These are phyloP conservation scores for Leccinellum albellum DNA, from an alignment of 768 basidiomycete genomes.

Conservation along the genomic window DNA sequence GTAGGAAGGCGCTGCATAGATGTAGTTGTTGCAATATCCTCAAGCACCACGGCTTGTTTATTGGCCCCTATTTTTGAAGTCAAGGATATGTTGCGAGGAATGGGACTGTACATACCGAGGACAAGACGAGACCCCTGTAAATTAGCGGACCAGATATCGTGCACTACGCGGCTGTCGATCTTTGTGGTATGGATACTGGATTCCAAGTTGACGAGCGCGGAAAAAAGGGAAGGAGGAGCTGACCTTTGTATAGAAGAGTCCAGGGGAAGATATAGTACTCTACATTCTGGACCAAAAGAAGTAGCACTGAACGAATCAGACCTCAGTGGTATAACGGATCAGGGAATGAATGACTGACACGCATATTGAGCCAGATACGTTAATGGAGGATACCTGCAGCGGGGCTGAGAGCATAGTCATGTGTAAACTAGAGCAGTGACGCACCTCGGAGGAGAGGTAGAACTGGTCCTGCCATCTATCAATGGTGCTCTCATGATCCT, in stretches of 20 bases:
- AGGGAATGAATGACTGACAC: constrained; percentile 37
- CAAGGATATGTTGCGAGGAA: neutral
- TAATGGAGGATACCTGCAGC: constrained; percentile 50
- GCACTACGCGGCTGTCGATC: constrained; percentile 37
- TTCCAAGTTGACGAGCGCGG: neutral
- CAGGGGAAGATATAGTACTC: constrained; percentile 42
- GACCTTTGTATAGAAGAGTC: constrained; percentile 41
- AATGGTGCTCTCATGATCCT: constrained; percentile 1
- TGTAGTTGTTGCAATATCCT: constrained; percentile 42
- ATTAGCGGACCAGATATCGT: constrained; percentile 58
- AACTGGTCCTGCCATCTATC: constrained; percentile 41
- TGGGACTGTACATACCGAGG: constrained; percentile 40
- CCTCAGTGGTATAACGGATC: neutral
- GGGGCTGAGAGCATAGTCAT: neutral
- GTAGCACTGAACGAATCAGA: constrained; percentile 44
- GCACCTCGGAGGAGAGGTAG: constrained; percentile 32
- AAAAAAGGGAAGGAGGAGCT: constrained; percentile 5
- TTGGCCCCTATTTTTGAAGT: constrained; percentile 44
- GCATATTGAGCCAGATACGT: constrained; percentile 42
- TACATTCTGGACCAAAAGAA: constrained; percentile 51
- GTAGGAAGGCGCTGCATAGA: constrained; percentile 44
- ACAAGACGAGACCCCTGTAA: constrained; percentile 46
- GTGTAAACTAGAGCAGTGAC: neutral
- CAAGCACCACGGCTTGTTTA: constrained; percentile 47
- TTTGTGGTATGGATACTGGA: constrained; percentile 19